Evolutionary conservation across 192 early-diverging fungal species (phyloP).

Genomic region (Spinellus fusiger): DNA sequence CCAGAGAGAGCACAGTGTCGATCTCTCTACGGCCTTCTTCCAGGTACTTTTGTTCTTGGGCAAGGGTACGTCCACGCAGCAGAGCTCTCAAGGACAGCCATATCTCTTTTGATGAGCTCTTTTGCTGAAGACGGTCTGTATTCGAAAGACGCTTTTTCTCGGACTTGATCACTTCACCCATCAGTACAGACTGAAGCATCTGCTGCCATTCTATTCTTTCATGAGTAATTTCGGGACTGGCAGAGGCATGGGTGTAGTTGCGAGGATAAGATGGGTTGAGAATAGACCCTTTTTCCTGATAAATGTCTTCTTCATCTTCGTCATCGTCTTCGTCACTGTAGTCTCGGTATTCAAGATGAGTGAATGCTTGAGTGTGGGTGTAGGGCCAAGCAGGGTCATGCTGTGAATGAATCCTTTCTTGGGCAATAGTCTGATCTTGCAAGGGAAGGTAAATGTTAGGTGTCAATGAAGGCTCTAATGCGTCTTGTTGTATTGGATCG

Average conservation of each 20-base stretch:
- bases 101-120: constrained; percentile 45
- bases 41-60: constrained; percentile 63
- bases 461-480: too few species aligned
- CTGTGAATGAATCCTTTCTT: too few species aligned
- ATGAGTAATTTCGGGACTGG: constrained; percentile 36
- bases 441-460: too few species aligned
- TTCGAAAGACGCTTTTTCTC: constrained; percentile 69
- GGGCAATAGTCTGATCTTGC: too few species aligned
- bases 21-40: constrained; percentile 60
- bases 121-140: constrained; percentile 40
- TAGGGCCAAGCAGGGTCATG: neutral
- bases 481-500: too few species aligned
- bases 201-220: constrained; percentile 84
- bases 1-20: constrained; percentile 46
- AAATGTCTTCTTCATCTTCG: constrained; percentile 14
- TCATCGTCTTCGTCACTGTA: neutral
- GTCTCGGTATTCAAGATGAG: neutral
- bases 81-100: constrained; percentile 72
- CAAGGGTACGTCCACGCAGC: constrained; percentile 50
- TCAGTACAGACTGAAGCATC: constrained; percentile 76
- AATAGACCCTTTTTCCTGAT: constrained; percentile 10
- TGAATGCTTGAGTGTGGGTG: neutral
- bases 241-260: constrained; percentile 7
- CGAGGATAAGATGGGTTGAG: constrained; percentile 19
- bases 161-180: constrained; percentile 76